Conservation (phyloP, 2,329 filamentous ascomycete genomes). For the Berkeleyomyces basicola region DNA sequence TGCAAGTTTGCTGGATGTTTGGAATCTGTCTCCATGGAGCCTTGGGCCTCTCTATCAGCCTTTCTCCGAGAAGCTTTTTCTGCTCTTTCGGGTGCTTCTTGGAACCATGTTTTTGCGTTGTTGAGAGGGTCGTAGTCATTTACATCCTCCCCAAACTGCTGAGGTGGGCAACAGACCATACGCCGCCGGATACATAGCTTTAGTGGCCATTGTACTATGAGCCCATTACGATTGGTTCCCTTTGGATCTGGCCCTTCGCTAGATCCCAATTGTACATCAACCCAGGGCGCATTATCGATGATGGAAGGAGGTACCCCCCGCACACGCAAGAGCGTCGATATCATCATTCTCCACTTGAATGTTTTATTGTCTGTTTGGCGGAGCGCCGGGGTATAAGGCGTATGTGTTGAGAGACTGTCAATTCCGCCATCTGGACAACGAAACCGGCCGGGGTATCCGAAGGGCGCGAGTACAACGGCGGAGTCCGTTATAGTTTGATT, state of each 20-base stretch:
- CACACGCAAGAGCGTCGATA: slow-evolving; percentile 33
- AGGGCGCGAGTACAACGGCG: slow-evolving; percentile 36
- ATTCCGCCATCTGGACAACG: slow-evolving; percentile 3
- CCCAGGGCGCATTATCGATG: slow-evolving; percentile 31
- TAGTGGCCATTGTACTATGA: slow-evolving; percentile 37
- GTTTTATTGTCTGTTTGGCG: slow-evolving; percentile 24
- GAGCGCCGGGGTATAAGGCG: slow-evolving; percentile 19
- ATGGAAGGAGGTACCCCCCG: slow-evolving; percentile 30
- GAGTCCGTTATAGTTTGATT: slow-evolving; percentile 26
- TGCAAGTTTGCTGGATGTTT: neutral
- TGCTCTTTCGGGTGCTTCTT: slow-evolving; percentile 28
- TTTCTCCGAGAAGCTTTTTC: slow-evolving; percentile 31
- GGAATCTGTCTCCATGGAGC: neutral
- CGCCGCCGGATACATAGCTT: slow-evolving; percentile 36
- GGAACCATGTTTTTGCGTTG: slow-evolving; percentile 33
- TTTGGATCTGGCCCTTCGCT: slow-evolving; percentile 28
- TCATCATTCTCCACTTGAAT: slow-evolving; percentile 33
- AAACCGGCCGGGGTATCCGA: slow-evolving; percentile 23
- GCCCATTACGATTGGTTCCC: slow-evolving; percentile 21
- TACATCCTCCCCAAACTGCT: slow-evolving; percentile 22
- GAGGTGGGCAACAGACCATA: slow-evolving; percentile 25
- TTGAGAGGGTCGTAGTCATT: slow-evolving; percentile 32
- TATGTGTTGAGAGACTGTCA: neutral
- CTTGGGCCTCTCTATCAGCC: slow-evolving; percentile 30
- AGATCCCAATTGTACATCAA: slow-evolving; percentile 33